Conservation (phyloP, 371 early-diverging fungal species). For the Circinella umbellata region DNA sequence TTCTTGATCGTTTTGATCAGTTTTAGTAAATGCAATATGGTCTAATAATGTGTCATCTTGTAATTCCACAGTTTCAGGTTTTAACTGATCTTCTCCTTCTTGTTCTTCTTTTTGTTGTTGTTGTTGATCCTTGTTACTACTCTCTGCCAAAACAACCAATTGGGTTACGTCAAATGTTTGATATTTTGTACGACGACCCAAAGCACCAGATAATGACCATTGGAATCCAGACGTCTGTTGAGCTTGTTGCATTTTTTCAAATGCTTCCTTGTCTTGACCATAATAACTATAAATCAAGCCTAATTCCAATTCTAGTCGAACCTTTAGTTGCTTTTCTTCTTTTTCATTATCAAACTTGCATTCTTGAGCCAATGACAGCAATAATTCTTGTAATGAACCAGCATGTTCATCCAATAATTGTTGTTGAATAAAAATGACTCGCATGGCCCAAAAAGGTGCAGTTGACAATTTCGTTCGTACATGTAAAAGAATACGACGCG, state of each 20-base stretch:
- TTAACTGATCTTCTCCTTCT: constrained; percentile 21
- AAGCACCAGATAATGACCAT: constrained; percentile 87
- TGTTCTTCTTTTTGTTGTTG: constrained; percentile 40
- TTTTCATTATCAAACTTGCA: constrained; percentile 17
- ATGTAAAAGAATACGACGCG: constrained; percentile 66
- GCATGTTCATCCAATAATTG: constrained; percentile 86
- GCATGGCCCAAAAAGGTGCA: constrained; percentile 78
- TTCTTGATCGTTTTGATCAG: constrained; percentile 43
- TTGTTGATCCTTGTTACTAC: constrained; percentile 27
- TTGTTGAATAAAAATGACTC: constrained; percentile 81
- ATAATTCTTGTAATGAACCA: constrained; percentile 61
- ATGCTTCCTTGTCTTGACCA: constrained; percentile 73
- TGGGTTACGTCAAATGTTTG: constrained; percentile 88
- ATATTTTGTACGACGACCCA: constrained; percentile 93
- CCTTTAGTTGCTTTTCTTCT: constrained; percentile 39
- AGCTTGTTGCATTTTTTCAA: constrained; percentile 69
- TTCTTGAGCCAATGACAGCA: constrained; percentile 29
- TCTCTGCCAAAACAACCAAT: constrained; percentile 88
- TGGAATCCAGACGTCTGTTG: constrained; percentile 79
- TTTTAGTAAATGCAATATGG: constrained; percentile 65
- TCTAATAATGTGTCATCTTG: constrained; percentile 95
- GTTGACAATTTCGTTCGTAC: constrained; percentile 21
- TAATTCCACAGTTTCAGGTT: constrained; percentile 75
- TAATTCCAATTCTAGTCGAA: constrained; percentile 76
- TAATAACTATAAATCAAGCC: constrained; percentile 82